Conservation (phyloP, 768 basidiomycete species). For the Phaeolepiota aurea region DNA sequence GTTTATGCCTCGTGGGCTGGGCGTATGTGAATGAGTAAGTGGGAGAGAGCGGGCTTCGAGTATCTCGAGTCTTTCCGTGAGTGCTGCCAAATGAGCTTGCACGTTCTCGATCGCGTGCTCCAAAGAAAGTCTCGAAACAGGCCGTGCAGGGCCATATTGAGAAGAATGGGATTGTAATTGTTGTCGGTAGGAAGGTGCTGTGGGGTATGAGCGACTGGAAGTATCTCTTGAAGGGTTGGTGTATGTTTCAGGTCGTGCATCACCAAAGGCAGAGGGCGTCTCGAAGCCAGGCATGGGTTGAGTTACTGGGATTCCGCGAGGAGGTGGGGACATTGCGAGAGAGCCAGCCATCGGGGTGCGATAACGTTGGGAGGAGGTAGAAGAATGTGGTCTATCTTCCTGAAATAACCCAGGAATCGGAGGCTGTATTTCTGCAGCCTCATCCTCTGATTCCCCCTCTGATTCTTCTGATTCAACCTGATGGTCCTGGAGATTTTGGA, state of each 20-base stretch:
- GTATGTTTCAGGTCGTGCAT: constrained; percentile 29
- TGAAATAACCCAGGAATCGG: constrained; percentile 24
- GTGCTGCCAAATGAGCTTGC: constrained; percentile 74
- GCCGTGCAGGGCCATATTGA: constrained; percentile 28
- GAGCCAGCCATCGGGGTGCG: constrained; percentile 70
- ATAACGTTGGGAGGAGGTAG: constrained; percentile 68
- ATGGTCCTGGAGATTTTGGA: neutral
- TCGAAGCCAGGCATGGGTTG: constrained; percentile 69
- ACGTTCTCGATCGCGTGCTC: constrained; percentile 75
- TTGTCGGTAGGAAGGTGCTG: constrained; percentile 24
- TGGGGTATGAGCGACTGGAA: constrained; percentile 26
- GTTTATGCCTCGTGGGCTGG: constrained; percentile 27
- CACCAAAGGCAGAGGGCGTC: constrained; percentile 67
- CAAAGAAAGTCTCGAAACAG: constrained; percentile 44
- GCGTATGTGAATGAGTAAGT: constrained; percentile 29
- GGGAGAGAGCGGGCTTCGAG: constrained; percentile 40
- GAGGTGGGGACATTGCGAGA: constrained; percentile 45
- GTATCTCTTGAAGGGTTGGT: constrained; percentile 27
- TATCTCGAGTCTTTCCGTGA: constrained; percentile 75
- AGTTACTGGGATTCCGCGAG: constrained; percentile 43
- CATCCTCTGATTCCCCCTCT: constrained; percentile 45
- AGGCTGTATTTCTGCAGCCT: constrained; percentile 31
- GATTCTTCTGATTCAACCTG: constrained; percentile 24
- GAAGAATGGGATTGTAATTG: constrained; percentile 23
- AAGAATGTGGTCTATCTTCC: constrained; percentile 61